phyloP scores from a whole-genome alignment of 192 early-diverging fungal species.

The Tieghemiomyces parasiticus region DNA sequence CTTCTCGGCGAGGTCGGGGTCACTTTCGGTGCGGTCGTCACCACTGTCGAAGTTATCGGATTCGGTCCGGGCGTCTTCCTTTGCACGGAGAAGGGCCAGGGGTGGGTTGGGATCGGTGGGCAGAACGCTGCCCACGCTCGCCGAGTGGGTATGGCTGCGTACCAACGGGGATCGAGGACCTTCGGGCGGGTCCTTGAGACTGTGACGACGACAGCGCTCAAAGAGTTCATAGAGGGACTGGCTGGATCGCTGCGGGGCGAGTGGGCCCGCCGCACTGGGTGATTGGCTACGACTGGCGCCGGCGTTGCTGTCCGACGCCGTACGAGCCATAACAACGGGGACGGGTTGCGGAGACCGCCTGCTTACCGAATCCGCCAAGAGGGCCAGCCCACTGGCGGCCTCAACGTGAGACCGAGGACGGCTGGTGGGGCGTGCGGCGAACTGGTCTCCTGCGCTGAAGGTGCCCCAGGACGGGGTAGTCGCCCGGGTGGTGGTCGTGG shows the following conservation, averaged over 20 bases:
- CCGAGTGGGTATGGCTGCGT: neutral
- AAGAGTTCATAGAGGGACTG: conserved; percentile 3
- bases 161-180: neutral
- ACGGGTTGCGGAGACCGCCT: neutral
- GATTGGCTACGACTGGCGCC: neutral
- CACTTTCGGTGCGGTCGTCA: no score
- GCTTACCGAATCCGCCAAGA: neutral
- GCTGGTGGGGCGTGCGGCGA: no score
- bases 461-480: no score
- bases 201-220: conserved; percentile 8
- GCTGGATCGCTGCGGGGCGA: neutral
- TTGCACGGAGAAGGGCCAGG: no score
- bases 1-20: no score
- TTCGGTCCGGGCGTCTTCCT: no score
- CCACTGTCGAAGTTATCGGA: no score
- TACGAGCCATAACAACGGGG: no score
- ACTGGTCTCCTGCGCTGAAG: no score
- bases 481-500: no score
- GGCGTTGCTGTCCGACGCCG: neutral
- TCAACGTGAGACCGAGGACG: no score
- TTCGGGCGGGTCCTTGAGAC: neutral
- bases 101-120: neutral
- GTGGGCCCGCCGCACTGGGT: neutral
- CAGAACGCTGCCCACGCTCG: neutral
- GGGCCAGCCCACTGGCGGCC: neutral